Conservation (phyloP, 257 asterid genomes). For the Solanum peruvianum region DNA sequence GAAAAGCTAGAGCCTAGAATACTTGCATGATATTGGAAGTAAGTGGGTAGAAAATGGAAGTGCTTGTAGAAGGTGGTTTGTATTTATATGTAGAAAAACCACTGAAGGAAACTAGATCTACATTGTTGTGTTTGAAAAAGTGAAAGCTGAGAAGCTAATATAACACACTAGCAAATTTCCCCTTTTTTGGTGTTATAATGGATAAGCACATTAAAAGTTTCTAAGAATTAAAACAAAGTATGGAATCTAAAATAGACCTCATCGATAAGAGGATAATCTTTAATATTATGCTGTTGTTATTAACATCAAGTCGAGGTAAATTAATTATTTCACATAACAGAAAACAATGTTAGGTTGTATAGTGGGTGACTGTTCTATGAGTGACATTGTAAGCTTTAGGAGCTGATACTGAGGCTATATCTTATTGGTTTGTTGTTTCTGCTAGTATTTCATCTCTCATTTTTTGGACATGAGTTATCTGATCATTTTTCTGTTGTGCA, state of each 20-base stretch:
- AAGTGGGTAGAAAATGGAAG: not conserved
- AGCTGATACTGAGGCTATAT: not conserved
- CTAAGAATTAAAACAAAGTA: not conserved
- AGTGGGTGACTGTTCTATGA: not conserved
- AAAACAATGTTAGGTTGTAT: not conserved
- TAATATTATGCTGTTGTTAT: not conserved
- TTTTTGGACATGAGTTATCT: not conserved
- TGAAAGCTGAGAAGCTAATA: not conserved
- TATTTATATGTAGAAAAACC: not conserved
- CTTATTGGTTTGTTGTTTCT: not conserved
- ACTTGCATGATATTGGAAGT: not conserved
- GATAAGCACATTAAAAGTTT: not conserved
- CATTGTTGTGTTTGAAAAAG: not conserved
- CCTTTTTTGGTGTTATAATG: not conserved
- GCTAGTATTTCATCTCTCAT: not conserved
- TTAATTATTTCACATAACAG: not conserved
- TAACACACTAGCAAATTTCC: not conserved
- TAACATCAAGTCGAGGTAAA: not conserved
- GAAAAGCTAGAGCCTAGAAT: not conserved
- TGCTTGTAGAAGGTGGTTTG: not conserved
- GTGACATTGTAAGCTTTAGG: not conserved
- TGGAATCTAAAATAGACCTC: not conserved
- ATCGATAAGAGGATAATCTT: not conserved
- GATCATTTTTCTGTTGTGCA: slow-evolving; percentile 20
- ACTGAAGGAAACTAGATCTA: not conserved